These are phyloP conservation scores for Fusarium albidum DNA, from an alignment of 2,329 filamentous ascomycete genomes.

Conservation along the genomic window DNA sequence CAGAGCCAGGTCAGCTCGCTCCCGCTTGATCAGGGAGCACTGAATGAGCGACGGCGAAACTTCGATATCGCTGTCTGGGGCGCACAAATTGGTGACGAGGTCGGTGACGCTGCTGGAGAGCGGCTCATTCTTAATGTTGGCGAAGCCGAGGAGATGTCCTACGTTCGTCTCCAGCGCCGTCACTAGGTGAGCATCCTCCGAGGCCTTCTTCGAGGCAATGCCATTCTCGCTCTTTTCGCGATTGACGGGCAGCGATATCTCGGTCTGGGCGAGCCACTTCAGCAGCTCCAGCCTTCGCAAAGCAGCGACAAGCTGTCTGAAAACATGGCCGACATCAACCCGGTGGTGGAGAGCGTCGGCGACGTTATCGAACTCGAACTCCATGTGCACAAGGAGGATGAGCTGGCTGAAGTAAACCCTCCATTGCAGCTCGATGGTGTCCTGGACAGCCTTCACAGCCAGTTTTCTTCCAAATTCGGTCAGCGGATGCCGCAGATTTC, in stretches of 20 bases:
- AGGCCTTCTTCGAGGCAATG: slow-evolving; percentile 49
- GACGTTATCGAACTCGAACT: slow-evolving; percentile 79
- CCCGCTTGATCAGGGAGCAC: slow-evolving; percentile 67
- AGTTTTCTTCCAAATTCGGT: slow-evolving; percentile 81
- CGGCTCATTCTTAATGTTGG: slow-evolving; percentile 57
- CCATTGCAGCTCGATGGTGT: slow-evolving; percentile 77
- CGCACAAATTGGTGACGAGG: slow-evolving; percentile 72
- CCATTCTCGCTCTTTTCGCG: slow-evolving; percentile 48
- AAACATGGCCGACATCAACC: slow-evolving; percentile 74
- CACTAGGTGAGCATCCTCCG: slow-evolving; percentile 57
- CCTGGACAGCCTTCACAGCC: slow-evolving; percentile 79
- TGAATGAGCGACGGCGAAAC: slow-evolving; percentile 68
- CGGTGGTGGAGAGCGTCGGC: slow-evolving; percentile 69
- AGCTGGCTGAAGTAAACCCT: slow-evolving; percentile 83
- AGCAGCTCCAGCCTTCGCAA: slow-evolving; percentile 79
- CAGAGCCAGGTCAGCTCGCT: slow-evolving; percentile 66
- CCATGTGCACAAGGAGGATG: slow-evolving; percentile 84
- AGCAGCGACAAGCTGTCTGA: slow-evolving; percentile 72
- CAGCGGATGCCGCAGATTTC: slow-evolving; percentile 60
- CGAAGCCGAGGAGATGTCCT: slow-evolving; percentile 70
- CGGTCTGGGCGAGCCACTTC: slow-evolving; percentile 70
- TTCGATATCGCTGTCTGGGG: slow-evolving; percentile 71
- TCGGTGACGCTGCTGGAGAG: slow-evolving; percentile 70
- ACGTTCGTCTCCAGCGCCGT: slow-evolving; percentile 68
- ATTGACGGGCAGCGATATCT: slow-evolving; percentile 59